Percentiles rank a stretch among this genome's conserved stretches.
phyloP scores from a whole-genome alignment of 768 basidiomycete genomes.

The Boletus fagicola region DNA sequence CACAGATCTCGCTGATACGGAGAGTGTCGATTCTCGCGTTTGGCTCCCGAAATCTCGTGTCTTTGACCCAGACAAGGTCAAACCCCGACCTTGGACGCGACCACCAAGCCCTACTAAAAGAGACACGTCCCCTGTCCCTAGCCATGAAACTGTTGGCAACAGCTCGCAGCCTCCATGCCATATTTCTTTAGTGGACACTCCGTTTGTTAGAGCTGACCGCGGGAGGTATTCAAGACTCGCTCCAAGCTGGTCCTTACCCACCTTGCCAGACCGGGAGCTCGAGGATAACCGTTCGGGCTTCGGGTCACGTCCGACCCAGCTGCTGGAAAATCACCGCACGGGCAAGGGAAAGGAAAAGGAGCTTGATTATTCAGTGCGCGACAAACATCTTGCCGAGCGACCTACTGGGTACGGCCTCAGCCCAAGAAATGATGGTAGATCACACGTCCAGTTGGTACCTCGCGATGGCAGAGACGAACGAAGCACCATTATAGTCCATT shows the following conservation, averaged over 20 bases:
- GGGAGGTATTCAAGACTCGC: constrained; percentile 20
- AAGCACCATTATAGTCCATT: constrained; percentile 18
- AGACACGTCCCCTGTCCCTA: neutral
- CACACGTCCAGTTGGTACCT: constrained; percentile 25
- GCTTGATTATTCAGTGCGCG: neutral
- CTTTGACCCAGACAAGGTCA: constrained; percentile 30
- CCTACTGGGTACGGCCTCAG: neutral
- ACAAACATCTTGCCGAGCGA: constrained; percentile 3
- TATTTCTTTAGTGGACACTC: neutral
- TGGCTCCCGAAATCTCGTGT: constrained; percentile 26
- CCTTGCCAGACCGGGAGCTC: constrained; percentile 6
- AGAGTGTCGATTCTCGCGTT: constrained; percentile 25
- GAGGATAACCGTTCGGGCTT: neutral
- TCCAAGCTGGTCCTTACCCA: constrained; percentile 21
- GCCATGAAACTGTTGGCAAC: neutral
- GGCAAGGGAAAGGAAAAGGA: constrained; percentile 7
- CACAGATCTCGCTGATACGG: constrained; percentile 12
- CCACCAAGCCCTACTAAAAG: constrained; percentile 25
- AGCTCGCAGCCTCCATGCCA: neutral
- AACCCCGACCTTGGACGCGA: constrained; percentile 21
- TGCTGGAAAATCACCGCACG: neutral
- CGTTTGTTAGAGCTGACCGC: constrained; percentile 23
- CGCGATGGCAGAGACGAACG: constrained; percentile 9
- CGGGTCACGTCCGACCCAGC: neutral
- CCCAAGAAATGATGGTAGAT: constrained; percentile 13